A percentile compares a stretch with the other conserved stretches of the same genome.
Conservation (phyloP, 148 eudicot genomes). For the Amaranthus palmeri region DNA sequence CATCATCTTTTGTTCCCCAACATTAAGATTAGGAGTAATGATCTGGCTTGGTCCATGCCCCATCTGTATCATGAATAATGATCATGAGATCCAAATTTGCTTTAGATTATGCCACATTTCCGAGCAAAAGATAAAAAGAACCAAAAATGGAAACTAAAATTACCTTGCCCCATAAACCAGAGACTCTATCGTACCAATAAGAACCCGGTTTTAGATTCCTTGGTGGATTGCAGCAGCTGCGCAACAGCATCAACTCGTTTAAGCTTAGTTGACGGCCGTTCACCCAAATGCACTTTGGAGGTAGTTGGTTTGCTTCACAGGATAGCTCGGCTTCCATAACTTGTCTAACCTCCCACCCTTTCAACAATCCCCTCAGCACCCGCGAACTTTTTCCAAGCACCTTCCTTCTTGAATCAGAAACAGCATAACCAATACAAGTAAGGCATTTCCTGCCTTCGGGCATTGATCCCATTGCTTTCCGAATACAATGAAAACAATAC, state of each 20-base stretch:
- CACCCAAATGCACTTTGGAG: conserved; percentile 42
- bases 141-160: neutral
- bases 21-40: conserved; percentile 45
- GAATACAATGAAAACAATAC: conserved; percentile 59
- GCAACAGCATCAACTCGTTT: conserved; percentile 51
- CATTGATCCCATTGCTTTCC: conserved; percentile 94
- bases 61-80: conserved; percentile 43
- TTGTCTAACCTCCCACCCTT: conserved; percentile 30
- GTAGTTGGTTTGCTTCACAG: conserved; percentile 56
- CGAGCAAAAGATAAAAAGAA: neutral
- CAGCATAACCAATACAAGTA: conserved; percentile 53
- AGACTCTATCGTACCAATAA: conserved; percentile 84
- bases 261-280: conserved; percentile 50
- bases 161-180: conserved; percentile 98
- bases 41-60: conserved; percentile 79
- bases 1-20: conserved; percentile 39
- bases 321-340: conserved; percentile 53
- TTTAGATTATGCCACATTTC: neutral
- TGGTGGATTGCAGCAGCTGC: conserved; percentile 58
- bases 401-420: conserved; percentile 56
- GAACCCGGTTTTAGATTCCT: conserved; percentile 60
- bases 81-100: neutral
- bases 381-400: conserved; percentile 57
- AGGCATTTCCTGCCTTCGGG: conserved; percentile 90
- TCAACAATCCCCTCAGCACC: conserved; percentile 46